A percentile compares a stretch with the other conserved stretches of the same genome.
phyloP scores from a whole-genome alignment of 2,329 filamentous ascomycete genomes.

The Aulographum hederae region DNA sequence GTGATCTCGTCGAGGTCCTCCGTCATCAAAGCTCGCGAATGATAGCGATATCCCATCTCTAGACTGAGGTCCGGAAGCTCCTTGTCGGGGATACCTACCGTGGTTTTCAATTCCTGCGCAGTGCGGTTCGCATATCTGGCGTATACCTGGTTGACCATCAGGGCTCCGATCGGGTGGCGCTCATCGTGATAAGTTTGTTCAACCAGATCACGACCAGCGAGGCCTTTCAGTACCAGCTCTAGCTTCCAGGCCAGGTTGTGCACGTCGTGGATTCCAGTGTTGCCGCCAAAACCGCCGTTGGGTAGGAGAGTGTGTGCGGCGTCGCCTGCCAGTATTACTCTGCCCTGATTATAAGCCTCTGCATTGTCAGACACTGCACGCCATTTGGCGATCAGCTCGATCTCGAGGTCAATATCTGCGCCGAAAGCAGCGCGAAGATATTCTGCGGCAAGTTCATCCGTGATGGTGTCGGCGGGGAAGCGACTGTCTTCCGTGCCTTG shows the following conservation, averaged over 20 bases:
- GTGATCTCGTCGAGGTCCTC: constrained; percentile 1
- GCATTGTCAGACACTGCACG: too few species aligned
- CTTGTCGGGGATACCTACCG: constrained; percentile 8
- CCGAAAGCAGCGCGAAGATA: too few species aligned
- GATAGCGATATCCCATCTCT: constrained; percentile 12
- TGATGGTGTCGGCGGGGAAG: too few species aligned
- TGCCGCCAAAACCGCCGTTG: constrained; percentile 20
- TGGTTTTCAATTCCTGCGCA: neutral
- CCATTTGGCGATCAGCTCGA: too few species aligned
- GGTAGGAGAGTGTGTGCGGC: constrained; percentile 18
- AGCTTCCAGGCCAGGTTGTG: constrained; percentile 19
- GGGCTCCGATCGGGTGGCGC: constrained; percentile 11
- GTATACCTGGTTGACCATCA: constrained; percentile 3
- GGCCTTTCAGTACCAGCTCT: constrained; percentile 11
- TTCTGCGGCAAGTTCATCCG: too few species aligned
- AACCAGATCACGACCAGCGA: constrained; percentile 10
- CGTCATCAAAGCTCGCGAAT: constrained; percentile 3
- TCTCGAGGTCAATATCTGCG: too few species aligned
- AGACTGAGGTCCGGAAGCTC: constrained; percentile 13
- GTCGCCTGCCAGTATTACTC: constrained; percentile 17
- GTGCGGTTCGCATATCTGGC: neutral
- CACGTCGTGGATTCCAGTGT: constrained; percentile 18
- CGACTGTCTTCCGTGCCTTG: too few species aligned
- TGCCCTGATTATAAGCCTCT: too few species aligned
- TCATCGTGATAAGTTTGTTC: constrained; percentile 13